Percentiles rank a stretch among this genome's conserved stretches.
Conservation (phyloP, 345 rosid genomes). For the Citrus maxima region DNA sequence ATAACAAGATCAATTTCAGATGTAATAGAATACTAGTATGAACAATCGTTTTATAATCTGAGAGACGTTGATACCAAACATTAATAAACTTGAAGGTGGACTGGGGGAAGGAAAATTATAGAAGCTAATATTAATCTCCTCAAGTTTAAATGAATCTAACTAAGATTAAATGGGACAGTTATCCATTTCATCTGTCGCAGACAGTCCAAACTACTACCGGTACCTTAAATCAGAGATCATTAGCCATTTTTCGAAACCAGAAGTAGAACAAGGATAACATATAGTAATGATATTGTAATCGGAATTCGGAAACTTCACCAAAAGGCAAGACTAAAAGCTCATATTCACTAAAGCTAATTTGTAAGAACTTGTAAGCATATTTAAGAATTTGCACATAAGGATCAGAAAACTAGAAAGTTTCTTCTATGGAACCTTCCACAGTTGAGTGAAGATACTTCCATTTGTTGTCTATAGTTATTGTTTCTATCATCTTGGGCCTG, state of each 20-base stretch:
- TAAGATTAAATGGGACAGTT: not conserved
- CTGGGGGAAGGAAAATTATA: not conserved
- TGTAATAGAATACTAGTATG: not conserved
- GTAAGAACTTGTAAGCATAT: not conserved
- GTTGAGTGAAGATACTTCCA: not conserved
- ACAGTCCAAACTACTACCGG: not conserved
- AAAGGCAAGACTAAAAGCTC: not conserved
- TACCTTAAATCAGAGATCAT: not conserved
- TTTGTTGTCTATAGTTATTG: not conserved
- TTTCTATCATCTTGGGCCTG: constrained; percentile 44
- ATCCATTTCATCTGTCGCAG: not conserved
- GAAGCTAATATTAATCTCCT: not conserved
- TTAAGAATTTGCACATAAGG: not conserved
- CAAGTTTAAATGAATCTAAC: not conserved
- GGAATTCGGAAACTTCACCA: too few relatives aligned
- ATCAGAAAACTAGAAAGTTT: not conserved
- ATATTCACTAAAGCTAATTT: not conserved
- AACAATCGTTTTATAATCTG: not conserved
- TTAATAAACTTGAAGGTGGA: not conserved
- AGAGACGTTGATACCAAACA: not conserved
- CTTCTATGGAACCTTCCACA: not conserved
- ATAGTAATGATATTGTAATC: not conserved
- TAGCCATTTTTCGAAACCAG: not conserved
- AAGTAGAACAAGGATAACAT: not conserved
- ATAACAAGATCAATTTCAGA: not conserved